Conservation (phyloP, 1,139 yeast species). For the Candida anutae region DNA sequence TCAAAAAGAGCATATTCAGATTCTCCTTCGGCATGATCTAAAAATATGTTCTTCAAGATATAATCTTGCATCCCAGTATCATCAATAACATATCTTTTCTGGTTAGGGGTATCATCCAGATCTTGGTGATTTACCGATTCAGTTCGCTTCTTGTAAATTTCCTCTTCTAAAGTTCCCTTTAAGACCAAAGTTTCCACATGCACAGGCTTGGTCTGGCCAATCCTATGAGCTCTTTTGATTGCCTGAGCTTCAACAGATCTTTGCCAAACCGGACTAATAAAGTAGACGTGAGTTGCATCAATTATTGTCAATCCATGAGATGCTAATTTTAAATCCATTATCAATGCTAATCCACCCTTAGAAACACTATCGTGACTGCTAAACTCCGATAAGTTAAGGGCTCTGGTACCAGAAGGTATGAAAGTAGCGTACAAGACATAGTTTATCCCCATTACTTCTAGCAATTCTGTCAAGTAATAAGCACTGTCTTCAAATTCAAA, state of each 20-base stretch:
- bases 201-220: slow-evolving; percentile 53
- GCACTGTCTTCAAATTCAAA: slow-evolving; percentile 70
- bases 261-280: slow-evolving; percentile 65
- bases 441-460: slow-evolving; percentile 53
- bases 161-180: slow-evolving; percentile 58
- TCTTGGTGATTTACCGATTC: slow-evolving; percentile 7
- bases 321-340: slow-evolving; percentile 64
- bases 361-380: slow-evolving; percentile 24
- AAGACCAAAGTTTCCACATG: slow-evolving; percentile 60
- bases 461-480: slow-evolving; percentile 54
- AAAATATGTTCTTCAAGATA: slow-evolving; percentile 41
- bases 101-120: slow-evolving; percentile 11
- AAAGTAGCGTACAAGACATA: slow-evolving; percentile 60
- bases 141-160: slow-evolving; percentile 37
- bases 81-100: slow-evolving; percentile 37
- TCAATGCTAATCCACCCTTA: slow-evolving; percentile 43
- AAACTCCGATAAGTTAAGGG: slow-evolving; percentile 46
- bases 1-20: slow-evolving; percentile 25
- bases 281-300: slow-evolving; percentile 61
- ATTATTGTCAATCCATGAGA: slow-evolving; percentile 65
- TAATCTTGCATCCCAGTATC: slow-evolving; percentile 53
- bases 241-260: slow-evolving; percentile 67
- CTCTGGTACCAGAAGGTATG: slow-evolving; percentile 42
- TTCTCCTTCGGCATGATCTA: slow-evolving; percentile 20
- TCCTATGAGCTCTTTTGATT: slow-evolving; percentile 65